Conservation (phyloP, 2,329 filamentous ascomycete species). For the Elsinoe ampelina region DNA sequence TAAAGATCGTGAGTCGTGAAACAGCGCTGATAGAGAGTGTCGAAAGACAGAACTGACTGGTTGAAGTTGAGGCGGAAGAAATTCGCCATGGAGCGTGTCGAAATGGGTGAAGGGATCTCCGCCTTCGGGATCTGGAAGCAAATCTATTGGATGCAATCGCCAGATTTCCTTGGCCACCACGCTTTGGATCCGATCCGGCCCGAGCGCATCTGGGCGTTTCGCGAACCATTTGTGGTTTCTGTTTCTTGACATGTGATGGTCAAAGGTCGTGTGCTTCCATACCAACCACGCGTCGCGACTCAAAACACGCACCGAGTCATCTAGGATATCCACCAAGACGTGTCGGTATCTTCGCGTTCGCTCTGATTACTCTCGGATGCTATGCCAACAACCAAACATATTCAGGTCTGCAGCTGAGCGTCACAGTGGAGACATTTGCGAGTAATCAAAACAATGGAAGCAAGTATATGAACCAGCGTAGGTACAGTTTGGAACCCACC, state of each 20-base stretch:
- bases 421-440: background rate
- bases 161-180: background rate
- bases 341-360: background rate
- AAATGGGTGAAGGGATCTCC: constrained; percentile 9
- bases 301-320: background rate
- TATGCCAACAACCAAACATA: background rate
- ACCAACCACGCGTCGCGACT: background rate
- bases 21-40: background rate
- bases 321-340: background rate
- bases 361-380: background rate
- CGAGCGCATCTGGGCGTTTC: constrained; percentile 1
- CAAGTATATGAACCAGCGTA: background rate
- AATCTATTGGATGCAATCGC: background rate
- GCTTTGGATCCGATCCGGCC: constrained; percentile 1
- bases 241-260: background rate
- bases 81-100: background rate
- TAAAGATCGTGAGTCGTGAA: constrained; percentile 7
- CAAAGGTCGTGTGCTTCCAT: background rate
- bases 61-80: constrained; percentile 5
- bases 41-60: background rate
- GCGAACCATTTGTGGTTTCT: background rate
- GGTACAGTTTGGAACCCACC: background rate
- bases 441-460: background rate
- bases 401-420: background rate
- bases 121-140: constrained; percentile 1